Conservation (phyloP, 2,329 filamentous ascomycete species). For the Gaeumannomyces tritici region DNA sequence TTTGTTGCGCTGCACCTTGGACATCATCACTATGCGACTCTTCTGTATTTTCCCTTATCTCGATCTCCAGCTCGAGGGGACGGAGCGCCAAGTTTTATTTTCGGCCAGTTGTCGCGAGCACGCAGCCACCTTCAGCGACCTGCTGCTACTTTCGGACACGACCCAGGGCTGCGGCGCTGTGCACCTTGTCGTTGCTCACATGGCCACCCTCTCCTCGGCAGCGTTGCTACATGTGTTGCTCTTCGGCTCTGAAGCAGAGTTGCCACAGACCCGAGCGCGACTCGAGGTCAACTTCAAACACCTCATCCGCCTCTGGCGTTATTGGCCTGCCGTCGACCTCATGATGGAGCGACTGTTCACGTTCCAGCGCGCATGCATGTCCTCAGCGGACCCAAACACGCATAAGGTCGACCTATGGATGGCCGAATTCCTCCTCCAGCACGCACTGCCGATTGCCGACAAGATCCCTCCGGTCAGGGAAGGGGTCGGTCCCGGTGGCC, state of each 20-base stretch:
- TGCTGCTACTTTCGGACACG: background rate
- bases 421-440: slow-evolving; percentile 9
- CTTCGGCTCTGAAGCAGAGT: slow-evolving; percentile 14
- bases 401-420: slow-evolving; percentile 9
- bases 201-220: slow-evolving; percentile 24
- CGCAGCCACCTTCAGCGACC: slow-evolving; percentile 1
- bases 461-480: background rate
- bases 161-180: slow-evolving; percentile 17
- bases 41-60: slow-evolving; percentile 4
- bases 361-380: slow-evolving; percentile 8
- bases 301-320: slow-evolving; percentile 8
- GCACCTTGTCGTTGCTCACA: slow-evolving; percentile 22
- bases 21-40: slow-evolving; percentile 1
- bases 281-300: slow-evolving; percentile 9
- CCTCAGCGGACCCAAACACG: slow-evolving; percentile 4
- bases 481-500: too few relatives aligned
- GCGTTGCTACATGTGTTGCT: slow-evolving; percentile 22
- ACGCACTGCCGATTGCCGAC: slow-evolving; percentile 8
- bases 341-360: slow-evolving; percentile 8
- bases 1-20: slow-evolving; percentile 4
- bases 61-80: background rate
- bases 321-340: slow-evolving; percentile 7
- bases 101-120: background rate
- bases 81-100: background rate
- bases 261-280: background rate